Percentiles rank a stretch among this genome's conserved stretches.
Evolutionary conservation across 495 filamentous ascomycete species (phyloP).

Genomic region (Hypoxylon trugodes): DNA sequence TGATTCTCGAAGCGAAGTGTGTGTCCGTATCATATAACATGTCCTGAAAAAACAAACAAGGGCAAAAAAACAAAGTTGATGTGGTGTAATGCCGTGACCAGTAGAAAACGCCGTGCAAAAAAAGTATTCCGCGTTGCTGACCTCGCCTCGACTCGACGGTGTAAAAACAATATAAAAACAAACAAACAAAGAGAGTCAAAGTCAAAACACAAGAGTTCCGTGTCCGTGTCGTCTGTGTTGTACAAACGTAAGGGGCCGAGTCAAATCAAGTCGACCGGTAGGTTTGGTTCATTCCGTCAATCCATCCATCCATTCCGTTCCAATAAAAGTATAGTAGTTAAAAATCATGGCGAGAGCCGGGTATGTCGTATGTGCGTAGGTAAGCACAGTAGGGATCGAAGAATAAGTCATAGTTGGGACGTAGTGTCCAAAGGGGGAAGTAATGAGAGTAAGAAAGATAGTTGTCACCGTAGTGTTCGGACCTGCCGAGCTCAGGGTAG

Average conservation of each 20-base stretch:
- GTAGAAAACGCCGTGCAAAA: slow-evolving; percentile 29
- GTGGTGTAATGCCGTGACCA: slow-evolving; percentile 11
- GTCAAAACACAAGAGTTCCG: neutral
- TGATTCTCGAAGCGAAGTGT: too few relatives aligned
- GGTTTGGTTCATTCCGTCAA: neutral
- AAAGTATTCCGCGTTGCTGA: slow-evolving; percentile 30
- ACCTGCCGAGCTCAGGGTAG: neutral
- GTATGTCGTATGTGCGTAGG: slow-evolving; percentile 32
- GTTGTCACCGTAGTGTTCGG: neutral
- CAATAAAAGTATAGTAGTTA: slow-evolving; percentile 16
- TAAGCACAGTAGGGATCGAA: slow-evolving; percentile 15
- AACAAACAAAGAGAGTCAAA: neutral
- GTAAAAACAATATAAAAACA: too few relatives aligned
- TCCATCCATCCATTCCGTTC: slow-evolving; percentile 25
- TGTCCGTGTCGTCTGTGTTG: slow-evolving; percentile 13
- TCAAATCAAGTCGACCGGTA: slow-evolving; percentile 6
- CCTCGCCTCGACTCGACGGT: neutral
- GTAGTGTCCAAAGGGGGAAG: slow-evolving; percentile 16
- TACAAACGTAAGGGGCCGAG: slow-evolving; percentile 33
- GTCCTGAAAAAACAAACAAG: neutral
- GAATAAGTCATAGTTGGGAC: neutral
- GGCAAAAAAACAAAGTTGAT: neutral
- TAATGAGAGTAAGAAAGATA: neutral
- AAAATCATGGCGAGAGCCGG: slow-evolving; percentile 35
- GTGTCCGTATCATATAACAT: neutral